Percentiles rank a stretch among this genome's conserved stretches.
These are phyloP conservation scores for Saprolegnia parasitica DNA, from an alignment of 352 stramenopile genomes.

Conservation along the genomic window DNA sequence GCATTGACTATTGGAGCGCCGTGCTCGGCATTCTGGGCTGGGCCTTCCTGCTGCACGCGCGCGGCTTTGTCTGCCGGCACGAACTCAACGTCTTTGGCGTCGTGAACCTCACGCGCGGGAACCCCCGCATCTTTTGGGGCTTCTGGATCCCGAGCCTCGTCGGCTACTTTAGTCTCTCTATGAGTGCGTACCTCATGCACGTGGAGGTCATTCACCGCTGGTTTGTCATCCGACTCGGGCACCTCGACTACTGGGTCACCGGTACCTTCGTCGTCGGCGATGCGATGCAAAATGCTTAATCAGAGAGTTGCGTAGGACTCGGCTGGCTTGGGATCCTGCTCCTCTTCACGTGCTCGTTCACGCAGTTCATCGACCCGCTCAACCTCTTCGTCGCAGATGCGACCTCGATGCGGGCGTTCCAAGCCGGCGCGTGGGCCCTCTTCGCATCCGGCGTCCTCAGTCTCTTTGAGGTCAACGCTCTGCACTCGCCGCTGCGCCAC, in stretches of 20 bases:
- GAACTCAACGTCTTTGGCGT: constrained; percentile 60
- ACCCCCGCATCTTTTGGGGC: constrained; percentile 60
- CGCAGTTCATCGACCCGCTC: constrained; percentile 83
- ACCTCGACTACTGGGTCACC: constrained; percentile 48
- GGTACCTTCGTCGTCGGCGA: constrained; percentile 28
- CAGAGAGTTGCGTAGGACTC: constrained; percentile 51
- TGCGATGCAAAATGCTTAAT: too few relatives aligned
- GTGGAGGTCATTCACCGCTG: constrained; percentile 81
- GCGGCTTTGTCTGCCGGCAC: constrained; percentile 50
- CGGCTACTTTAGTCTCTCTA: constrained; percentile 67
- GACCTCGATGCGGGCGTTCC: constrained; percentile 64
- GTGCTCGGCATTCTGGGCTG: constrained; percentile 59
- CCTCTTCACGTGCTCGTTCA: constrained; percentile 72
- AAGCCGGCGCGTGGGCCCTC: constrained; percentile 57
- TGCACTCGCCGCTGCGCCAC: constrained; percentile 78
- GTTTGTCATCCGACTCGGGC: constrained; percentile 71
- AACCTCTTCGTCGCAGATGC: constrained; percentile 69
- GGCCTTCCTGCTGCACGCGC: constrained; percentile 54
- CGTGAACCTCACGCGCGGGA: constrained; percentile 56
- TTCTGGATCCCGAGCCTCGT: constrained; percentile 82
- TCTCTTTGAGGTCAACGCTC: constrained; percentile 65
- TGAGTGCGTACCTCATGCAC: constrained; percentile 72
- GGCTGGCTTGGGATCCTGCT: constrained; percentile 56
- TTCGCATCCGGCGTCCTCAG: constrained; percentile 63
- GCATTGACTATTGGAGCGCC: constrained; percentile 79